A percentile compares a stretch with the other conserved stretches of the same genome.
phyloP scores from a whole-genome alignment of 306 rosid genomes.

The Trichosanthes cucumerina region DNA sequence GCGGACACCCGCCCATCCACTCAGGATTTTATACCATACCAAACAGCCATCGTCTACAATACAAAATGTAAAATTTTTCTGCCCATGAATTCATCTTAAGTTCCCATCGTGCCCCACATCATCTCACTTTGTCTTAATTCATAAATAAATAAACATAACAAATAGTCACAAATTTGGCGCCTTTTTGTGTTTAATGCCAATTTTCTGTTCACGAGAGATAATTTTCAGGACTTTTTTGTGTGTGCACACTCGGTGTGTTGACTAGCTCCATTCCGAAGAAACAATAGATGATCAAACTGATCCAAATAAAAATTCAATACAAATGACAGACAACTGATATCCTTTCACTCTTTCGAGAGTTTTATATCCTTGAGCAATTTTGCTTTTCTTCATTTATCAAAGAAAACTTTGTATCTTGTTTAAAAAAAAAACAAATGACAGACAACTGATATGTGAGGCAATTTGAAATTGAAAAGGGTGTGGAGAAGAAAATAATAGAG shows the following conservation, averaged over 20 bases:
- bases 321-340: background rate
- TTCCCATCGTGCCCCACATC: background rate
- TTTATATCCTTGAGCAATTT: background rate
- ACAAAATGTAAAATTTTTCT: background rate
- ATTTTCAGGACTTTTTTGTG: background rate
- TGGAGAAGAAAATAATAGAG: background rate
- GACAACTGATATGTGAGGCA: background rate
- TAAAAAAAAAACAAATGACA: background rate
- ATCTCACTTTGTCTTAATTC: background rate
- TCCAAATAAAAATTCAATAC: background rate
- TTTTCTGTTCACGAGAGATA: background rate
- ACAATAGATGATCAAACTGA: background rate
- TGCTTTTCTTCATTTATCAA: background rate
- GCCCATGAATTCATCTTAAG: background rate
- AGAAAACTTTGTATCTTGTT: background rate
- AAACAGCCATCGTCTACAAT: background rate
- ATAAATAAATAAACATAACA: background rate
- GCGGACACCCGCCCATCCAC: too few relatives aligned
- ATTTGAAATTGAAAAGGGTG: background rate
- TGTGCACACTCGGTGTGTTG: background rate
- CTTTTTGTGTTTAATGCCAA: background rate
- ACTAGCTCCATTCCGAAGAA: background rate
- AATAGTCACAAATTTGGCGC: background rate
- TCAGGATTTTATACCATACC: too few relatives aligned
- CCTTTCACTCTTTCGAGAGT: background rate